Conservation (phyloP, 2,329 filamentous ascomycete species). For the Xylaria sp. region DNA sequence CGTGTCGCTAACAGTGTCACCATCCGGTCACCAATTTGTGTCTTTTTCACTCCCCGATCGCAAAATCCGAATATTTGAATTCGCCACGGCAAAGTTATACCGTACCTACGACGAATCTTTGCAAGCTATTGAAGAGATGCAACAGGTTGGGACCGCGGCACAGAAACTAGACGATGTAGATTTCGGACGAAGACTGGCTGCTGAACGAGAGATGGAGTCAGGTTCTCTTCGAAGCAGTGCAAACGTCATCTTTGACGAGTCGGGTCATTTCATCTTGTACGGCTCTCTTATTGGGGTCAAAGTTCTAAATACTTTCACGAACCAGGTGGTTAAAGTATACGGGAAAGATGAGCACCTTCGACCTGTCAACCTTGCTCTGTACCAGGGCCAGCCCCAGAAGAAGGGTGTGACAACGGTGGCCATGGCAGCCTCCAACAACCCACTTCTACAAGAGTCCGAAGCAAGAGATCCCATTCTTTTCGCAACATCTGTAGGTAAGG, state of each 20-base stretch:
- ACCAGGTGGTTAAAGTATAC: constrained; percentile 89
- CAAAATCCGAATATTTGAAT: constrained; percentile 93
- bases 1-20: constrained; percentile 84
- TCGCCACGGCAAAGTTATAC: constrained; percentile 85
- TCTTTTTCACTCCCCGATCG: constrained; percentile 93
- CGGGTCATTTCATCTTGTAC: constrained; percentile 93
- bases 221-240: constrained; percentile 73
- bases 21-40: constrained; percentile 85
- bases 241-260: constrained; percentile 96
- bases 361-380: constrained; percentile 83
- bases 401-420: constrained; percentile 93
- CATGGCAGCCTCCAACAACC: constrained; percentile 96
- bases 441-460: constrained; percentile 91
- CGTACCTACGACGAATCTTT: constrained; percentile 96
- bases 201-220: constrained; percentile 87
- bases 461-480: constrained; percentile 89
- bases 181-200: constrained; percentile 86
- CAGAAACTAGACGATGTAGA: constrained; percentile 89
- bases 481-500: constrained; percentile 84
- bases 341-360: constrained; percentile 90
- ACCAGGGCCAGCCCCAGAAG: constrained; percentile 95
- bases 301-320: constrained; percentile 95
- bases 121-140: constrained; percentile 89
- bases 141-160: constrained; percentile 86
- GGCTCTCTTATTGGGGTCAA: constrained; percentile 93